A percentile compares a stretch with the other conserved stretches of the same genome.
phyloP scores from a whole-genome alignment of 2,329 filamentous ascomycete genomes.

The Cladophialophora yegresii region DNA sequence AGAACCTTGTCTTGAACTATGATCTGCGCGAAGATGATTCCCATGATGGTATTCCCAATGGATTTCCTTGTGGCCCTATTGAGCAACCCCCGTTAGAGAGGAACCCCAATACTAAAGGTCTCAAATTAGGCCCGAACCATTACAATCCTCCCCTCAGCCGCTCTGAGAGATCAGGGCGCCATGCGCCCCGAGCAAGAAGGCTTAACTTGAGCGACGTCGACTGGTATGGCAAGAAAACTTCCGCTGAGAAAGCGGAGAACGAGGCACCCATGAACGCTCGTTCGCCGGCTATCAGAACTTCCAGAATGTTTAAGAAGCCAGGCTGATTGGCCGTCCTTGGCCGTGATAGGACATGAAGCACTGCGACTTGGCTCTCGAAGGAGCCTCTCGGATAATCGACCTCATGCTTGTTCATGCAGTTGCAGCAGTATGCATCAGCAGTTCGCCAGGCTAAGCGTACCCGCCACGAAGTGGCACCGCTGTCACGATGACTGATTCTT shows the following conservation, averaged over 20 bases:
- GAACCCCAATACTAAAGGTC: constrained; percentile 42
- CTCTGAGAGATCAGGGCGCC: constrained; percentile 62
- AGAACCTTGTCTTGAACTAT: constrained; percentile 94
- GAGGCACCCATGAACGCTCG: constrained; percentile 15
- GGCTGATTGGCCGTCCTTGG: constrained; percentile 34
- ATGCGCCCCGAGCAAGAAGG: constrained; percentile 80
- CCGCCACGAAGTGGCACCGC: neutral
- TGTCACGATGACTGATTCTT: neutral
- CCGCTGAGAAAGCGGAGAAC: constrained; percentile 11
- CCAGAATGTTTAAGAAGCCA: constrained; percentile 33
- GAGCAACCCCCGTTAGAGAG: constrained; percentile 33
- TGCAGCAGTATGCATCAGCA: neutral
- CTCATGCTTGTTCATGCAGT: neutral
- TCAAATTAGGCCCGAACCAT: constrained; percentile 46
- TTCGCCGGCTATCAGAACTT: constrained; percentile 16
- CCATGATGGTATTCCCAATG: constrained; percentile 66
- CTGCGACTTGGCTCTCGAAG: neutral
- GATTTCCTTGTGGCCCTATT: constrained; percentile 47
- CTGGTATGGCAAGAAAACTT: constrained; percentile 67
- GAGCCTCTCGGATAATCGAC: neutral
- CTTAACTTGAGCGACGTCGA: constrained; percentile 96
- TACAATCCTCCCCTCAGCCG: constrained; percentile 43
- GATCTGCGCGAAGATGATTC: constrained; percentile 85
- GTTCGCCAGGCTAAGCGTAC: neutral
- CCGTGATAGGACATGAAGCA: constrained; percentile 24